Evolutionary conservation across 441 rosid species (phyloP), one percentile per base, ranked within the genome.

Genomic region (Populus trichocarpa): DNA sequence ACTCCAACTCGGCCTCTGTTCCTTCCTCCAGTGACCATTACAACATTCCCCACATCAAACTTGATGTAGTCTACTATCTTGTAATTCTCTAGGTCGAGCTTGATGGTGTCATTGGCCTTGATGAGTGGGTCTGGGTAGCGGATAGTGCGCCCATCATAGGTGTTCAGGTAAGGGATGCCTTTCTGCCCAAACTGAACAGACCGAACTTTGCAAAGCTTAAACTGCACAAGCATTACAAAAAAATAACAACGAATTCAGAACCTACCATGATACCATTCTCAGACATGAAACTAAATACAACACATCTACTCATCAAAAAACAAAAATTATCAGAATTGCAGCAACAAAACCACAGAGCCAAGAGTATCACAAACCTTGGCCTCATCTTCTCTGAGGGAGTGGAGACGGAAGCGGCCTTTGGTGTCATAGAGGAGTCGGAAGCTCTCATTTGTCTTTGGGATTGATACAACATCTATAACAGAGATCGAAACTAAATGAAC

Each of bases 1-100:
- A 74, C 70, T 18, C 77, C 75, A 57, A 73, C 75, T 16, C 68
- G 66, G 23, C 76, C 76, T 33, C 81, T 79, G 64, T 79, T 79
- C 71, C 82, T 75, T 80, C 82, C 79, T 11, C 82, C 82, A 50
- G 82, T 80, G 25, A 80, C 79, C 82, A 80, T 80, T 50, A 80
- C 82, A 6, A 80, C 79, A 70, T 75, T 80, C 35, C 83, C 83
- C 0, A 76, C 79, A 50, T 80, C 83, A 28, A 80, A 80, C 71
- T 80, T 76, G 72, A 80, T 80, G 75, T 71, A 80, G 30, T 80
- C 83, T 4, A 74, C 33, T n/a, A 80, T 75, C 68, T 80, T 80
- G 79, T 65, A 70, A 35, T 53, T 23, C 69, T 80, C 81, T 6
- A 74, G 78, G 64, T 79, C 81, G 1, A 79, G 74, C 76, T 79